A percentile compares a stretch with the other conserved stretches of the same genome.
These are phyloP conservation scores for Orbilia quercus DNA, from an alignment of 2,329 filamentous ascomycete species.

Conservation along the genomic window DNA sequence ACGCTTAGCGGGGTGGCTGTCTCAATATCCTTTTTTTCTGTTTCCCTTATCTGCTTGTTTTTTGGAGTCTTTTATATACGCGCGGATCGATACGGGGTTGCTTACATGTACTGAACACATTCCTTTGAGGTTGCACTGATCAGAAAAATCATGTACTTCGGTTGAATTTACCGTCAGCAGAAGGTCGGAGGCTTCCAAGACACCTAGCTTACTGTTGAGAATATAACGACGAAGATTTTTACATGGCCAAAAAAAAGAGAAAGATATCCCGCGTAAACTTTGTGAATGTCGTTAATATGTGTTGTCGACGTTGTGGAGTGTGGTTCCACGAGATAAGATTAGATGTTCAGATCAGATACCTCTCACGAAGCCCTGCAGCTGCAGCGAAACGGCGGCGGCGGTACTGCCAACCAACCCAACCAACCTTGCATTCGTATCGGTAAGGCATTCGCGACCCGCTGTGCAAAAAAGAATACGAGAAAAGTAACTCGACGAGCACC, in stretches of 20 bases:
- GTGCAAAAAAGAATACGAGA: background rate
- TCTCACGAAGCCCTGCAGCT: constrained; percentile 30
- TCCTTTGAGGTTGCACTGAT: constrained; percentile 37
- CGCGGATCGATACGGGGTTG: too few species aligned
- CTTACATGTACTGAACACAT: background rate
- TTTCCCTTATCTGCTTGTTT: constrained; percentile 1
- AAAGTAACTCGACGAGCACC: constrained; percentile 5
- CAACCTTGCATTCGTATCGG: constrained; percentile 3
- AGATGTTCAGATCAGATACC: constrained; percentile 23
- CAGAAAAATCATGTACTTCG: constrained; percentile 33
- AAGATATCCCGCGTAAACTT: background rate
- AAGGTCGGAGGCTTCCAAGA: too few species aligned
- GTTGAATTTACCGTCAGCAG: too few species aligned
- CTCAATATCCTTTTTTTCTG: constrained; percentile 9
- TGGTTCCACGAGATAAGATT: constrained; percentile 53
- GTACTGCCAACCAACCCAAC: constrained; percentile 22
- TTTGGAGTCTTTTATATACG: too few species aligned
- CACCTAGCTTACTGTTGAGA: too few species aligned
- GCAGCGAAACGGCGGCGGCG: constrained; percentile 15
- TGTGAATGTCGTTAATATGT: background rate
- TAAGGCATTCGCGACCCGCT: constrained; percentile 19
- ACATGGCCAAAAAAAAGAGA: constrained; percentile 19
- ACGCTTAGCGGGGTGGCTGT: constrained; percentile 18
- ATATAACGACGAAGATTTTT: too few species aligned
- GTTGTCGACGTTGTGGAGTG: constrained; percentile 38